Percentiles rank a stretch among this genome's conserved stretches.
Conservation (phyloP, 352 stramenopile genomes). For the Phytophthora sp. region DNA sequence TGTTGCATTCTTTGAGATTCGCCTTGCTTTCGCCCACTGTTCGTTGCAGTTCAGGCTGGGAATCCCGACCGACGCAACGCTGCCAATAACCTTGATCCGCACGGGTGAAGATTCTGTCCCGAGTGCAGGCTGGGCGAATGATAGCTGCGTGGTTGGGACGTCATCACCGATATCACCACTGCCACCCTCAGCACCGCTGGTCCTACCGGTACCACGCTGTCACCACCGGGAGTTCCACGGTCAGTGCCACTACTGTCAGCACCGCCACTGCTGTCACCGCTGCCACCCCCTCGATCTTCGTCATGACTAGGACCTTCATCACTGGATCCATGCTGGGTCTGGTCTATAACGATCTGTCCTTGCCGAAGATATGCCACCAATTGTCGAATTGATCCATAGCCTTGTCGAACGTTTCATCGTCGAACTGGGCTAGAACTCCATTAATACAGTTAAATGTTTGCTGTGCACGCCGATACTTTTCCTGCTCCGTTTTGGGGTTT, state of each 20-base stretch:
- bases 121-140: not conserved
- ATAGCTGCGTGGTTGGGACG: not conserved
- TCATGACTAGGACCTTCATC: not conserved
- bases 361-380: not conserved
- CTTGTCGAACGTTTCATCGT: not conserved
- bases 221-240: too few relatives aligned
- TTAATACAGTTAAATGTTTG: not conserved
- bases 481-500: not conserved
- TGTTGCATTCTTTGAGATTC: slow-evolving; percentile 12
- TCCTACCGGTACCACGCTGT: too few relatives aligned
- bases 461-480: not conserved
- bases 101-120: not conserved
- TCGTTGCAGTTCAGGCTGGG: slow-evolving; percentile 2
- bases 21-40: not conserved
- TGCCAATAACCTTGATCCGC: not conserved
- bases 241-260: too few relatives aligned
- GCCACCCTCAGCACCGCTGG: too few relatives aligned
- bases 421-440: not conserved
- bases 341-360: not conserved
- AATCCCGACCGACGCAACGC: not conserved
- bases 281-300: not conserved
- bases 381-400: not conserved
- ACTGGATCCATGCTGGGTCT: not conserved
- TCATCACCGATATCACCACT: not conserved
- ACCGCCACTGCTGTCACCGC: not conserved